Conservation (phyloP, 2,329 filamentous ascomycete species). For the Colletotrichum kahawae region DNA sequence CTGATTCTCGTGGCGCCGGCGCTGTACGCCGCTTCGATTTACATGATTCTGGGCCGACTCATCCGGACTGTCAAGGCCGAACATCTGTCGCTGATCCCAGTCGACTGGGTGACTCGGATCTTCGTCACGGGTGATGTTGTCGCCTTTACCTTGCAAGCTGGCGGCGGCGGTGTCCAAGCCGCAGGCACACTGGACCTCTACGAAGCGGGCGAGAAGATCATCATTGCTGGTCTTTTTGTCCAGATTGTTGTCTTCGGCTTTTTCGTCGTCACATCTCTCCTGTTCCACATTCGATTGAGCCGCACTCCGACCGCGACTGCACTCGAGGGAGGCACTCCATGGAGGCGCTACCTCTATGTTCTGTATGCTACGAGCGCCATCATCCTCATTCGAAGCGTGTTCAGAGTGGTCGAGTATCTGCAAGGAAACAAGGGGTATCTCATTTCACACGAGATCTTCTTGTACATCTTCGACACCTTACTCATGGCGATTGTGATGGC, state of each 20-base stretch:
- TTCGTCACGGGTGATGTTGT: constrained; percentile 53
- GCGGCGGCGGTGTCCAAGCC: constrained; percentile 36
- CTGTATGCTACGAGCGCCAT: constrained; percentile 37
- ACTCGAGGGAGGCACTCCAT: constrained; percentile 16
- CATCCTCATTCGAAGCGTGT: constrained; percentile 50
- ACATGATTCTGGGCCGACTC: constrained; percentile 34
- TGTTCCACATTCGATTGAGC: constrained; percentile 45
- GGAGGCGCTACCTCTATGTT: constrained; percentile 32
- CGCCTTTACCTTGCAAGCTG: constrained; percentile 47
- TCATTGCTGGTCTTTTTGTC: constrained; percentile 55
- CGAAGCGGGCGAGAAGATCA: constrained; percentile 47
- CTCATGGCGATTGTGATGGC: constrained; percentile 45
- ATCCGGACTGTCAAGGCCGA: constrained; percentile 30
- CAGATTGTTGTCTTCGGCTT: constrained; percentile 59
- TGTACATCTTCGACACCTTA: constrained; percentile 48
- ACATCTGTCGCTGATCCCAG: constrained; percentile 22
- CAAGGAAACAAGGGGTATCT: constrained; percentile 45
- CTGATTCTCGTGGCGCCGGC: constrained; percentile 26
- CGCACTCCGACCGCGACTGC: constrained; percentile 21
- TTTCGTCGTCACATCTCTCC: constrained; percentile 50
- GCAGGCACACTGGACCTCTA: constrained; percentile 8
- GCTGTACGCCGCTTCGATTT: constrained; percentile 23
- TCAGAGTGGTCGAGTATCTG: constrained; percentile 52
- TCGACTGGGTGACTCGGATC: constrained; percentile 45
- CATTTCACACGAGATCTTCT: constrained; percentile 42